Percentiles rank a stretch among this genome's conserved stretches.
These are phyloP conservation scores for Coemansia sp. DNA, from an alignment of 192 early-diverging fungal species.

Conservation along the genomic window DNA sequence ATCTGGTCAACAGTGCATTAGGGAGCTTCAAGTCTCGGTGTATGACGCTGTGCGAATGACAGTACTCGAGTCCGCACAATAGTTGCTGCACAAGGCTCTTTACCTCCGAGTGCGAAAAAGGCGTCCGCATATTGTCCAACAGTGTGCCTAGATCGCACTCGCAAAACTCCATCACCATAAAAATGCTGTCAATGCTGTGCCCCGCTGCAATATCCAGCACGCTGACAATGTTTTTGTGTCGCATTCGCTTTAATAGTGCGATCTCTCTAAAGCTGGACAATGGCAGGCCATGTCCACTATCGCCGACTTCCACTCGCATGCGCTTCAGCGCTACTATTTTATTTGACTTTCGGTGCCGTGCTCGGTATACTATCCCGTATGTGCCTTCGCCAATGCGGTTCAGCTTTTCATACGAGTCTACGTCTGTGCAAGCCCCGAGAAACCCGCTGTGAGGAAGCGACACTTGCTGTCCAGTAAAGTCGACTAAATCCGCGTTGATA, in stretches of 20 bases:
- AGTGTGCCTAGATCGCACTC: constrained; percentile 57
- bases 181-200: constrained; percentile 72
- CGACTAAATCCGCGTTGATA: constrained; percentile 5
- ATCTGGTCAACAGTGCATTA: constrained; percentile 69
- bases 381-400: constrained; percentile 92
- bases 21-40: constrained; percentile 81
- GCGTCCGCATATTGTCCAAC: constrained; percentile 28
- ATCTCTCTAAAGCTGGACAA: constrained; percentile 80
- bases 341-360: constrained; percentile 57
- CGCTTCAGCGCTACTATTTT: constrained; percentile 67
- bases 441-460: constrained; percentile 52
- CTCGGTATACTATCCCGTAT: constrained; percentile 88
- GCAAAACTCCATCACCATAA: constrained; percentile 93
- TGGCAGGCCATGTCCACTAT: constrained; percentile 63
- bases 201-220: constrained; percentile 77
- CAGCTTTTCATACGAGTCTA: constrained; percentile 87
- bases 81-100: constrained; percentile 79
- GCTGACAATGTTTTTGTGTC: constrained; percentile 76
- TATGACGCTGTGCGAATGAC: constrained; percentile 69
- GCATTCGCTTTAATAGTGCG: constrained; percentile 64
- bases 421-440: constrained; percentile 72
- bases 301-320: constrained; percentile 61
- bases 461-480: constrained; percentile 28
- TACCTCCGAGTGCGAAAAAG: constrained; percentile 43
- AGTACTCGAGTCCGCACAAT: constrained; percentile 69